A percentile compares a stretch with the other conserved stretches of the same genome.
Conservation (phyloP, 2,329 filamentous ascomycete genomes). For the Geosmithia flava region DNA sequence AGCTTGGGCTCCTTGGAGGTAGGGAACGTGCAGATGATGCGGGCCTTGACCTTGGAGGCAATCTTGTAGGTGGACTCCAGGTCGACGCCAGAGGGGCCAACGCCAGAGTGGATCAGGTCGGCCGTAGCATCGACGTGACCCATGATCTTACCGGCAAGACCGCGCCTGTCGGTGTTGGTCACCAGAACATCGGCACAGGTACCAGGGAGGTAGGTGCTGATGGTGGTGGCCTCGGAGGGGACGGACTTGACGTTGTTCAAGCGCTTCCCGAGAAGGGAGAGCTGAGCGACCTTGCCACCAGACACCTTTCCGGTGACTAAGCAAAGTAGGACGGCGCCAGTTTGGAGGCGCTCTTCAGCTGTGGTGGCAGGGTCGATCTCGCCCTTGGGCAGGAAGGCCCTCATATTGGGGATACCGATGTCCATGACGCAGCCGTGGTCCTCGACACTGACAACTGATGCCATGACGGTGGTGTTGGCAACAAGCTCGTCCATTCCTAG, state of each 20-base stretch:
- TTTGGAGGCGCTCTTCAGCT: conserved; percentile 57
- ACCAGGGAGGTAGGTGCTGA: conserved; percentile 83
- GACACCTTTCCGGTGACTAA: conserved; percentile 63
- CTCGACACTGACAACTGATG: conserved; percentile 81
- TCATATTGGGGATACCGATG: conserved; percentile 59
- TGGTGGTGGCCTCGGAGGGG: conserved; percentile 67
- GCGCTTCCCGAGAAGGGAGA: conserved; percentile 62
- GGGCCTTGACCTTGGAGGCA: conserved; percentile 71
- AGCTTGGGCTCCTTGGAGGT: conserved; percentile 68
- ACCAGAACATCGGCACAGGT: conserved; percentile 80
- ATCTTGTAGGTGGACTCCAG: conserved; percentile 69
- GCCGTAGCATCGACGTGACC: conserved; percentile 84
- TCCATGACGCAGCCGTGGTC: conserved; percentile 95
- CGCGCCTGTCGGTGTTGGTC: conserved; percentile 59
- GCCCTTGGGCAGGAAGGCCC: conserved; percentile 76
- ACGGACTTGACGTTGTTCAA: conserved; percentile 54
- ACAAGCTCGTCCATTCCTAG: conserved; percentile 63
- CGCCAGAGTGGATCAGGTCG: conserved; percentile 79
- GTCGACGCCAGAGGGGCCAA: conserved; percentile 55
- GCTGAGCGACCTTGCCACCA: conserved; percentile 74
- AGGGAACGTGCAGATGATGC: conserved; percentile 82
- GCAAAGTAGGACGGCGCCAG: conserved; percentile 77
- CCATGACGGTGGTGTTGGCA: conserved; percentile 68
- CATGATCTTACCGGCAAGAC: conserved; percentile 83
- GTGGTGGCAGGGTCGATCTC: conserved; percentile 56